Base-by-base conservation (phyloP, 2,329 filamentous ascomycete genomes). In the Fusarium oxysporum region DNA sequence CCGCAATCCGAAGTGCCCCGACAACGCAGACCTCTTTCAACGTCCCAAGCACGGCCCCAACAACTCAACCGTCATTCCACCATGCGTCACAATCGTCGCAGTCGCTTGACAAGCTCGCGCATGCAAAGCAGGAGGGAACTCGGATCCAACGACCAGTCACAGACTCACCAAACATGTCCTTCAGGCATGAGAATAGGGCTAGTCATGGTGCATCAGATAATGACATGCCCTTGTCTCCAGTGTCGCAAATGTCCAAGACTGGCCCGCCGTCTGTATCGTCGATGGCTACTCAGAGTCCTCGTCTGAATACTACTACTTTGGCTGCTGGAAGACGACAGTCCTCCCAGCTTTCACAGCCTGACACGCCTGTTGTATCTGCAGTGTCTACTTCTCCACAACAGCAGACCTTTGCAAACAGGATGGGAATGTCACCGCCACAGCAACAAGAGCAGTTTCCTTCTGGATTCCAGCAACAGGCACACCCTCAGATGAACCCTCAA, bases 281-380 rank as follows among this genome's bases (percentile, higher is more conserved):
- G n/a, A 73, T 76, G 23, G 71, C 65, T 43, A 67, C 75, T n/a
- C 76, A 78, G 41, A 77, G 75, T 40, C 75, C 76, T 70, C 76
- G 62, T n/a, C 58, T 74, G 13, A 55, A 68, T 25, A 76, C 67
- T 23, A 61, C 64, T 13, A 50, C 63, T 13, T 44, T 63, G 33
- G 55, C 61, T 51, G 23, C 55, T 37, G 70, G 60, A 32, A 45
- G 60, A 25, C 70, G 65, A 40, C 74, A 65, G 23, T 75, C 73
- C 25, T 61, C 71, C 21, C 71, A 71, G 40, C 59, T 66, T 51
- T 65, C 70, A 16, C 67, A 62, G 35, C 47, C 50, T 21, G 38
- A 56, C 17, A 72, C 74, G 5, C 67, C 74, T 23, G 47, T 63
- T 19, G 40, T 73, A 28, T 70, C 74, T 17, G 40, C 45, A 33